Evolutionary conservation across 352 stramenopile genomes (phyloP).

Genomic region (Phytophthora nicotianae): DNA sequence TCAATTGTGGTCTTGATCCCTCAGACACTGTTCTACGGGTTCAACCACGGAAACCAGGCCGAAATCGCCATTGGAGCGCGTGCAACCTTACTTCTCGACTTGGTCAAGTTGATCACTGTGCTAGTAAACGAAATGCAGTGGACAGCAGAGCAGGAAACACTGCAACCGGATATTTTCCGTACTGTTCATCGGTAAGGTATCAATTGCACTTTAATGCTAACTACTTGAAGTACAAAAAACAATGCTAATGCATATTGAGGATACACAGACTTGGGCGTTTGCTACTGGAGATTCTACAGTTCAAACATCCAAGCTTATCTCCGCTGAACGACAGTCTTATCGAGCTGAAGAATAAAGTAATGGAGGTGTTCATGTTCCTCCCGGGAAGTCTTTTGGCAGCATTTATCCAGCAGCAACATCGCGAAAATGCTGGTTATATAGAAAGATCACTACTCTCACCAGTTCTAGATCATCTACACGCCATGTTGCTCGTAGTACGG

Average conservation of each 20-base stretch:
- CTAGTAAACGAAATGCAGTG: constrained; percentile 61
- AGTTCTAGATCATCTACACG: constrained; percentile 55
- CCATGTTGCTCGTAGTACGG: constrained; percentile 58
- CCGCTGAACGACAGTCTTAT: constrained; percentile 36
- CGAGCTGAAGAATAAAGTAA: constrained; percentile 64
- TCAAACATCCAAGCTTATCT: constrained; percentile 36
- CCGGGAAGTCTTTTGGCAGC: constrained; percentile 43
- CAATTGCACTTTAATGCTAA: neutral
- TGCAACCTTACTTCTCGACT: constrained; percentile 45
- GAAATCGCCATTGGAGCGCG: constrained; percentile 31
- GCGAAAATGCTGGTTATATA: neutral
- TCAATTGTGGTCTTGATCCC: neutral
- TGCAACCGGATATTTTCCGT: constrained; percentile 31
- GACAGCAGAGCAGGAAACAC: constrained; percentile 40
- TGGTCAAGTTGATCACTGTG: constrained; percentile 65
- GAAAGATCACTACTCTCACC: constrained; percentile 19
- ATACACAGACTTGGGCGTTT: constrained; percentile 45
- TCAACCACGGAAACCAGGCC: constrained; percentile 19
- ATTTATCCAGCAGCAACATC: constrained; percentile 52
- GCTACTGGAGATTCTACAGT: constrained; percentile 50
- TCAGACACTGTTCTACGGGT: constrained; percentile 55
- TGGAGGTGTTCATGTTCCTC: constrained; percentile 73
- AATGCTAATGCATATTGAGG: neutral
- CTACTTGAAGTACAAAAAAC: neutral
- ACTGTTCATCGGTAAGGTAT: constrained; percentile 31